Percentiles rank a stretch among this genome's conserved stretches.
These are phyloP conservation scores for Logfia minima DNA, from an alignment of 129 eudicot species.

Conservation along the genomic window DNA sequence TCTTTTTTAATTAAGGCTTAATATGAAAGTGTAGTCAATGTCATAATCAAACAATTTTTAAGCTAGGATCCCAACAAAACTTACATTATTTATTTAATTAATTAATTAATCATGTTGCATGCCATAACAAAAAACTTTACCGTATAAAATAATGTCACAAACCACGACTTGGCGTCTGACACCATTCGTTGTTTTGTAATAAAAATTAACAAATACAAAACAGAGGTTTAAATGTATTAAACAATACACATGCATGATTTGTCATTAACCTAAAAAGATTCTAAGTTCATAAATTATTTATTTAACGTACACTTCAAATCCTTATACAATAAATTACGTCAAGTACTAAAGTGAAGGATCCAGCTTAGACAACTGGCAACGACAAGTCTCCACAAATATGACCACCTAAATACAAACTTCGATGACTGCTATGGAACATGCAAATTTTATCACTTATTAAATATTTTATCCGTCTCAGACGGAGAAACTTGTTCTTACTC, in stretches of 20 bases:
- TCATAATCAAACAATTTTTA: not conserved
- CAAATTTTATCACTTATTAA: not conserved
- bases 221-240: not conserved
- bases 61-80: not conserved
- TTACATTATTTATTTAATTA: not conserved
- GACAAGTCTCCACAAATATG: conserved; percentile 14
- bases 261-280: conserved; percentile 3
- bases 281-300: not conserved
- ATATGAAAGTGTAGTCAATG: not conserved
- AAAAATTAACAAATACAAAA: not conserved
- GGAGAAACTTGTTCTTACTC: too few species aligned
- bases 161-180: conserved; percentile 15
- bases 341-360: not conserved
- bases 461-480: too few species aligned
- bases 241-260: not conserved
- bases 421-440: conserved; percentile 10
- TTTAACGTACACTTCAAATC: conserved; percentile 3
- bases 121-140: too few species aligned
- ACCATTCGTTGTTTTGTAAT: not conserved
- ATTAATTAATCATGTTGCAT: too few species aligned
- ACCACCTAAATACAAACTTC: conserved; percentile 14
- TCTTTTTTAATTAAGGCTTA: not conserved
- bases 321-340: not conserved
- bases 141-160: not conserved
- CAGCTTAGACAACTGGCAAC: conserved; percentile 28